These are phyloP conservation scores for Penicillium sp. DNA, from an alignment of 2,329 filamentous ascomycete genomes.

Conservation along the genomic window DNA sequence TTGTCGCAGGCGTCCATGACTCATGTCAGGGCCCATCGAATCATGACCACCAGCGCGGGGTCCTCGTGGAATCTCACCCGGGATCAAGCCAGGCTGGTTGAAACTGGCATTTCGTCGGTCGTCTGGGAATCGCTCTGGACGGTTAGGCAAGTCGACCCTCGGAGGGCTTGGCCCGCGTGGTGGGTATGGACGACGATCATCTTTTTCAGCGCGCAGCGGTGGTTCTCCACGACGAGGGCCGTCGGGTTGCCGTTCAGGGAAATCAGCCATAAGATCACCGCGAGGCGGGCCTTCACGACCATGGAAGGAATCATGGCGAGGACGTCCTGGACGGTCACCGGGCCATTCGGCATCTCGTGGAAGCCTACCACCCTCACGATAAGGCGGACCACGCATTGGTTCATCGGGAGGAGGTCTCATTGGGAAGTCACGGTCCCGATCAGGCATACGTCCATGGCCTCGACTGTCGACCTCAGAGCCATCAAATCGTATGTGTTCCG, in stretches of 20 bases:
- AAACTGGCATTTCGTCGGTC: slow-evolving; percentile 40
- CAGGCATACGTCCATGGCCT: slow-evolving; percentile 41
- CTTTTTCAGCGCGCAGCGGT: slow-evolving; percentile 34
- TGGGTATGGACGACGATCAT: slow-evolving; percentile 37
- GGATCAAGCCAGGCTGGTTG: slow-evolving; percentile 33
- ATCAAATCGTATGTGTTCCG: slow-evolving; percentile 45
- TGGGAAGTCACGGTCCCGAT: slow-evolving; percentile 43
- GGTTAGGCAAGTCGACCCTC: slow-evolving; percentile 37
- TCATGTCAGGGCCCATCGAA: slow-evolving; percentile 46
- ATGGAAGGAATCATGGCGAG: slow-evolving; percentile 39
- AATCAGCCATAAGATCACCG: slow-evolving; percentile 41
- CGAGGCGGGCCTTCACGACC: slow-evolving; percentile 37
- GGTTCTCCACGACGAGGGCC: slow-evolving; percentile 37
- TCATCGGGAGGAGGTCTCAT: slow-evolving; percentile 43
- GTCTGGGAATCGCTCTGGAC: slow-evolving; percentile 44
- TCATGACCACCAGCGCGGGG: slow-evolving; percentile 50
- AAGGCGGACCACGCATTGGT: slow-evolving; percentile 41
- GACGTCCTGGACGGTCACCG: slow-evolving; percentile 39
- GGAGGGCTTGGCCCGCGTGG: slow-evolving; percentile 33
- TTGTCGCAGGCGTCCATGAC: slow-evolving; percentile 52
- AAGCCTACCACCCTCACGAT: slow-evolving; percentile 39
- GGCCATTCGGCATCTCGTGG: slow-evolving; percentile 44
- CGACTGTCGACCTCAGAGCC: slow-evolving; percentile 37
- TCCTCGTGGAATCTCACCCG: slow-evolving; percentile 57
- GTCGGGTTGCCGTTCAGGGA: slow-evolving; percentile 35